phyloP scores from a whole-genome alignment of 73 alveolate genomes.

The Symbiodinium pilosum region DNA sequence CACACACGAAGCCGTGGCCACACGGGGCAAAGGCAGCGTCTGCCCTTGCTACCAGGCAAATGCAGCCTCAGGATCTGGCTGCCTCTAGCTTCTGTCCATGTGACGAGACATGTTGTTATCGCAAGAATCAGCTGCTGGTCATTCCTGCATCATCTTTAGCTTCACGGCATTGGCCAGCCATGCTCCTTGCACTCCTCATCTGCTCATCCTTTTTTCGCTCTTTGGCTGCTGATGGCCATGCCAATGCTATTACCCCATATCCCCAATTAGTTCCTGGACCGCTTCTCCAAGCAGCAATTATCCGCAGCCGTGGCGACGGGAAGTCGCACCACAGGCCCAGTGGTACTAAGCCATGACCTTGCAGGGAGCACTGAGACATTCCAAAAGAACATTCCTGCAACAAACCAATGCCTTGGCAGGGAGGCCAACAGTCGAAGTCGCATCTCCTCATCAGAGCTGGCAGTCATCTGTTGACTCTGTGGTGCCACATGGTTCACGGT shows the following conservation, averaged over 20 bases:
- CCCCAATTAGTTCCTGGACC: too few species aligned
- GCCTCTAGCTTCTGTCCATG: too few species aligned
- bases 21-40: slow-evolving; percentile 3
- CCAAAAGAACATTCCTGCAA: background rate
- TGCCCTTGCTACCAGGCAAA: background rate
- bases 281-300: background rate
- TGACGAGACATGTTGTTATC: too few species aligned
- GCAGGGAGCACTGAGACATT: background rate
- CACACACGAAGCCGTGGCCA: slow-evolving; percentile 19
- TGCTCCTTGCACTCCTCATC: too few species aligned
- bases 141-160: too few species aligned
- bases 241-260: too few species aligned
- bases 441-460: background rate
- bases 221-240: too few species aligned
- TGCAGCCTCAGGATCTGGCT: background rate
- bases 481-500: background rate
- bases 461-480: background rate
- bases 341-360: background rate
- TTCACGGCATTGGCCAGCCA: too few species aligned
- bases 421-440: background rate
- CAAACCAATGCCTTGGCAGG: background rate
- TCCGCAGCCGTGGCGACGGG: background rate
- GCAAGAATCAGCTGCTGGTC: too few species aligned
- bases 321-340: slow-evolving; percentile 22
- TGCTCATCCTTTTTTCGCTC: too few species aligned